A percentile compares a stretch with the other conserved stretches of the same genome.
Conservation (phyloP, 768 basidiomycete genomes). For the Porpolomopsis calyptriformis region DNA sequence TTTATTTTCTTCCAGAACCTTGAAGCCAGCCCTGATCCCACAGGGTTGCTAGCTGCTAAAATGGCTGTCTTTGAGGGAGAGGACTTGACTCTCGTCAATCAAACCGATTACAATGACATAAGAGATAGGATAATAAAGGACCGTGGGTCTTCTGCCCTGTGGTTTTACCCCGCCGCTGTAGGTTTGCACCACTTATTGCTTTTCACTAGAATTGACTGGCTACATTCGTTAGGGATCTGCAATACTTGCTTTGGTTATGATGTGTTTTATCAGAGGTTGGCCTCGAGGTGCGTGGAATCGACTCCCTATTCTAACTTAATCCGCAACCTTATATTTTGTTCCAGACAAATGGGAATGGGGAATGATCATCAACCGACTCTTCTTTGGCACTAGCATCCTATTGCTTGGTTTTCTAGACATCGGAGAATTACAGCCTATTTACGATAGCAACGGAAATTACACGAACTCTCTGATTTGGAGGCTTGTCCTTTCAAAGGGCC, state of each 20-base stretch:
- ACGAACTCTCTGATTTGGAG: neutral
- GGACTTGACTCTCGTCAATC: neutral
- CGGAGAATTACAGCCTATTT: neutral
- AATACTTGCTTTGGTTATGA: neutral
- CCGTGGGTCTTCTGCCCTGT: neutral
- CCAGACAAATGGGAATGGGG: constrained; percentile 3
- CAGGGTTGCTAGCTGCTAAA: neutral
- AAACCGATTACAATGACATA: neutral
- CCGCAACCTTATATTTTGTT: neutral
- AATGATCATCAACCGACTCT: neutral
- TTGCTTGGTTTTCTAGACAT: neutral
- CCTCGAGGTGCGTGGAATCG: constrained; percentile 1
- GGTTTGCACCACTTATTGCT: neutral
- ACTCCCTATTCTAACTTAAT: neutral
- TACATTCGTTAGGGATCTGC: neutral
- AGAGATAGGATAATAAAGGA: neutral
- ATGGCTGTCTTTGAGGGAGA: neutral
- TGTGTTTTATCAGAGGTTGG: neutral
- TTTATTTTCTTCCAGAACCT: neutral
- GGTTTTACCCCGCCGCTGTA: constrained; percentile 2
- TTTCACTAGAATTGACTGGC: neutral
- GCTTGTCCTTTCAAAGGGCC: neutral
- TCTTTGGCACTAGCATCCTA: neutral
- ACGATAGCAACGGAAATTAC: neutral
- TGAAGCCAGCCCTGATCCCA: neutral